Base-by-base conservation (phyloP, 2,329 filamentous ascomycete species). In the Colletotrichum agaves region DNA sequence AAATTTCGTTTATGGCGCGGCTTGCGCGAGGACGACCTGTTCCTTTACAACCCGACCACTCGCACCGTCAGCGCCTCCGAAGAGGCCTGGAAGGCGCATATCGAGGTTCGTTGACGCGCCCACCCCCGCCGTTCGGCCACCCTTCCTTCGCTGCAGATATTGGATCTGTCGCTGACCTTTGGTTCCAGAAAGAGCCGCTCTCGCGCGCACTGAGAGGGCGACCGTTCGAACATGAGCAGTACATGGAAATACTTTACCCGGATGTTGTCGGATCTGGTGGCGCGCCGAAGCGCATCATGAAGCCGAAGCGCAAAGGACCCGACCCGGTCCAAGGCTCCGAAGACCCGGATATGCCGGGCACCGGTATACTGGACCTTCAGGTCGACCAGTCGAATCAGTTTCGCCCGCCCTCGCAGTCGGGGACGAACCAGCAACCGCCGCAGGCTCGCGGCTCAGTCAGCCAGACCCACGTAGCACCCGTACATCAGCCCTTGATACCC, bases 1-100 rank as follows among this genome's bases (percentile, higher is more conserved):
- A 85, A 87, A 72, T 89, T 88, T 69, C 84, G 87, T n/a, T 78
- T 88, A 59, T 89, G 87, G 87, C 78, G 87, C 17, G 85, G 86
- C 21, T 75, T 89, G 71, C 79, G 86, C 23, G 87, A 88, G 73
- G 82, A 89, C 65, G 83, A 84, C 2, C 84, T 86, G 12, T 89
- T 89, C 65, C 74, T 82, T 3, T 89, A 88, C 72, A 85, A 87
- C 69, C 77, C 81, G 5, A 75, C 77, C 23, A 81, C 82, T 10
- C 80, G 79, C 71, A 87, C 82, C 15, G 85, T 89, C 33, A 85
- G 82, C 11, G 87, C 84, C 6, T 83, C 80, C 33, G 87, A 89
- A 53, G 86, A 88, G 39, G 85, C 84, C 2, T 89, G 87, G 87
- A 78, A 77, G 70, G 78, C 82, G 52, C 87, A 88, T 73, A 85